These are phyloP conservation scores for Aspergillus haitiensis DNA, from an alignment of 495 filamentous ascomycete species.

Conservation along the genomic window DNA sequence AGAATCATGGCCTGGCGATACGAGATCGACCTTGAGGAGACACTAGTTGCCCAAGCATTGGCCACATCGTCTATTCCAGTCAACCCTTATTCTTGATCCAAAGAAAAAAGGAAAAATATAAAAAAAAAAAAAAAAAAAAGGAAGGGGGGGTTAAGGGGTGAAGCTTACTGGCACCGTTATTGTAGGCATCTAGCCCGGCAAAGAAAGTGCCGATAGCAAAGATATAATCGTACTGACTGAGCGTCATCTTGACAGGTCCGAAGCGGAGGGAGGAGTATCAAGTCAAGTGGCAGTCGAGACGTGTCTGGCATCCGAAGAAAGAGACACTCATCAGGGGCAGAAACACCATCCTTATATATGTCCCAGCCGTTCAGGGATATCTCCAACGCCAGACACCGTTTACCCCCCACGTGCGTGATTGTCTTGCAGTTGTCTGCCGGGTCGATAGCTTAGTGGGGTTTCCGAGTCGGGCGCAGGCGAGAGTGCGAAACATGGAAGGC, in stretches of 20 bases:
- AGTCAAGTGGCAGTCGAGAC: background rate
- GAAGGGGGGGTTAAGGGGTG: no score
- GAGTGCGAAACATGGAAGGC: background rate
- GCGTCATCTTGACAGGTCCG: slow-evolving; percentile 46
- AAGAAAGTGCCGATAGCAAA: slow-evolving; percentile 77
- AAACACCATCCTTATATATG: no score
- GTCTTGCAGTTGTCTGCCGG: background rate
- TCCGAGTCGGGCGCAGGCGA: slow-evolving; percentile 1
- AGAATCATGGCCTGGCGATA: slow-evolving; percentile 67
- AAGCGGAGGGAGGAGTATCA: background rate
- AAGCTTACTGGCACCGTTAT: slow-evolving; percentile 64
- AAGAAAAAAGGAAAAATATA: no score
- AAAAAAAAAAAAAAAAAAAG: no score
- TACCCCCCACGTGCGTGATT: slow-evolving; percentile 1
- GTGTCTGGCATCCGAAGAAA: background rate
- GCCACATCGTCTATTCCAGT: slow-evolving; percentile 64
- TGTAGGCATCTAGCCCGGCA: slow-evolving; percentile 71
- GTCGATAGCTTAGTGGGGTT: background rate
- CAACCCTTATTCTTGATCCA: background rate
- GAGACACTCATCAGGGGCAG: background rate
- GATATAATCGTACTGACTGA: slow-evolving; percentile 65
- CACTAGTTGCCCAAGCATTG: slow-evolving; percentile 72
- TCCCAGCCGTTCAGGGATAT: no score
- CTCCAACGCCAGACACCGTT: no score
- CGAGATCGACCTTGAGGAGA: slow-evolving; percentile 67